phyloP scores from a whole-genome alignment of 2,329 filamentous ascomycete species.

The Helotiales sp. region DNA sequence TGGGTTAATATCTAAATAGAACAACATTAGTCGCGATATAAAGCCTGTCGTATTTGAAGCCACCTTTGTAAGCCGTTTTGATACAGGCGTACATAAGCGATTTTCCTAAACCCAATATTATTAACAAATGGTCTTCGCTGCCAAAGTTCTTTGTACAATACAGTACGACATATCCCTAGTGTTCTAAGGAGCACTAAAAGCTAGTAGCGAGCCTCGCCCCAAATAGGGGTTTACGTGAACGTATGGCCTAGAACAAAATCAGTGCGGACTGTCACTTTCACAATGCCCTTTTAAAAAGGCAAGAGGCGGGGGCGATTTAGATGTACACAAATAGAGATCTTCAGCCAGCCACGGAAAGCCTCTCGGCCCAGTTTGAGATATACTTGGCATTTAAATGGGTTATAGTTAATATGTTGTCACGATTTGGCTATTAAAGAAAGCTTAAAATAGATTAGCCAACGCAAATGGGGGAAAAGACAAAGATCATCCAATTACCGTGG shows the following conservation, averaged over 20 bases:
- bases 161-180: background rate
- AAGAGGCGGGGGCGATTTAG: background rate
- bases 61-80: no score
- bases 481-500: no score
- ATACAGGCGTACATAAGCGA: no score
- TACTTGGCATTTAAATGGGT: background rate
- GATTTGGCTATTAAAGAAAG: background rate
- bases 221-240: background rate
- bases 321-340: background rate
- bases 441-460: background rate
- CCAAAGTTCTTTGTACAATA: background rate
- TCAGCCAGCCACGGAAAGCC: background rate
- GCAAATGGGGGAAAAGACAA: no score
- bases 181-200: background rate
- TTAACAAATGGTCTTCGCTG: background rate
- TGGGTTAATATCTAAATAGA: no score
- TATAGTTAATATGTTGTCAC: background rate
- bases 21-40: no score
- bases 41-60: no score
- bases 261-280: background rate
- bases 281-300: background rate
- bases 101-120: no score
- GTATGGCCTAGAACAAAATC: background rate
- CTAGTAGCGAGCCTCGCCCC: background rate
- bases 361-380: background rate